These are phyloP conservation scores for Tagetes patula DNA, from an alignment of 129 eudicot genomes.

Conservation along the genomic window DNA sequence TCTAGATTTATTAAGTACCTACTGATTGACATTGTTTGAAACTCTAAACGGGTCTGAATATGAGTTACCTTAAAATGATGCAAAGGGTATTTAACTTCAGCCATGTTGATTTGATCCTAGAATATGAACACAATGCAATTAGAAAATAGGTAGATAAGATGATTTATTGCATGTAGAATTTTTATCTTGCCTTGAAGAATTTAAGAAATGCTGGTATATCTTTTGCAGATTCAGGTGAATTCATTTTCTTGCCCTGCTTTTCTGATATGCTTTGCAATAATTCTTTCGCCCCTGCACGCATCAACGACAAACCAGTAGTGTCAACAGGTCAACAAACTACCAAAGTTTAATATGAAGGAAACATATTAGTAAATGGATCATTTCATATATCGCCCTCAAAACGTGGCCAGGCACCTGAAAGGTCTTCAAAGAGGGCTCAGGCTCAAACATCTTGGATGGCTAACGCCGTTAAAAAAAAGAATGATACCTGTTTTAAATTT, in stretches of 20 bases:
- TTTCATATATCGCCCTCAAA: background rate
- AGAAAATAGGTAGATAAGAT: background rate
- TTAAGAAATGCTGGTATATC: slow-evolving; percentile 73
- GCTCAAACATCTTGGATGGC: no score
- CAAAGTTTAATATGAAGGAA: background rate
- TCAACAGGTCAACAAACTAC: slow-evolving; percentile 15
- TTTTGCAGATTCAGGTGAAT: slow-evolving; percentile 71
- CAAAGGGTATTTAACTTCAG: slow-evolving; percentile 84
- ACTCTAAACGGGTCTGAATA: background rate
- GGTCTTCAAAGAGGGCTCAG: no score
- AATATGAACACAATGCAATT: slow-evolving; percentile 26
- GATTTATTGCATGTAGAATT: slow-evolving; percentile 12
- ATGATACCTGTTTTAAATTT: background rate
- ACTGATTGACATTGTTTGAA: background rate
- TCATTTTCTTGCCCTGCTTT: slow-evolving; percentile 93
- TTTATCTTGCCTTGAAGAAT: slow-evolving; percentile 59
- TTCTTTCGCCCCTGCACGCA: slow-evolving; percentile 86
- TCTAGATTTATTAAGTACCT: background rate
- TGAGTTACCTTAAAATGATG: slow-evolving; percentile 79
- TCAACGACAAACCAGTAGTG: slow-evolving; percentile 10
- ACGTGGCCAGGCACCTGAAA: background rate
- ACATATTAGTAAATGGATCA: background rate
- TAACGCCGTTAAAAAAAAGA: no score
- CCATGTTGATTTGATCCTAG: slow-evolving; percentile 87
- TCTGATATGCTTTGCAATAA: slow-evolving; percentile 80